Evolutionary conservation across 495 filamentous ascomycete genomes (phyloP).

Genomic region (Aspergillus ellipticus): DNA sequence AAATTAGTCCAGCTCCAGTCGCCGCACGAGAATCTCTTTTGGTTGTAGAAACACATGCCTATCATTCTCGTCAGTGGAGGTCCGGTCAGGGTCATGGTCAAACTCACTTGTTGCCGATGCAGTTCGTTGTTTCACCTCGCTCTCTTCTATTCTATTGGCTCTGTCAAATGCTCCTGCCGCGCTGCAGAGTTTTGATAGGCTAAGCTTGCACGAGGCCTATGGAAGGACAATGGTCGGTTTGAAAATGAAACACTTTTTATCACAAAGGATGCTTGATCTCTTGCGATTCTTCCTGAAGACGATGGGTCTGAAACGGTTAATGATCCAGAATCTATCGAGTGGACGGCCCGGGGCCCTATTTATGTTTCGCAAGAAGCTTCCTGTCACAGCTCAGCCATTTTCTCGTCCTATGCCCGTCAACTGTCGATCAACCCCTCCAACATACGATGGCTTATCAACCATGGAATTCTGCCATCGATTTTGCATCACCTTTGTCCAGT

Average conservation of each 20-base stretch:
- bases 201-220: slow-evolving; percentile 25
- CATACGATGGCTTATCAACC: slow-evolving; percentile 40
- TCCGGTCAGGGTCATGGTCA: slow-evolving; percentile 20
- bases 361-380: slow-evolving; percentile 40
- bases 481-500: slow-evolving; percentile 28
- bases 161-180: slow-evolving; percentile 23
- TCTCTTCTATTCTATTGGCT: slow-evolving; percentile 33
- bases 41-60: slow-evolving; percentile 60
- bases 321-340: slow-evolving; percentile 25
- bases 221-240: slow-evolving; percentile 16
- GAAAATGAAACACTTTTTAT: slow-evolving; percentile 29
- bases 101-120: slow-evolving; percentile 34
- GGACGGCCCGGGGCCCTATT: slow-evolving; percentile 40
- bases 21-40: slow-evolving; percentile 61
- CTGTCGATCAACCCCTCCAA: slow-evolving; percentile 36
- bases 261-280: slow-evolving; percentile 16
- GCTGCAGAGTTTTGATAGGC: slow-evolving; percentile 36
- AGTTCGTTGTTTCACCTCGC: slow-evolving; percentile 36
- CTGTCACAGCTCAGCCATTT: slow-evolving; percentile 19
- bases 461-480: slow-evolving; percentile 30
- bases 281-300: slow-evolving; percentile 28
- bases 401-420: slow-evolving; percentile 24
- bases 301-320: slow-evolving; percentile 37
- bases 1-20: slow-evolving; percentile 98
- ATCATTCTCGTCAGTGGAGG: slow-evolving; percentile 33